Conservation (phyloP, 2,329 filamentous ascomycete genomes). For the Hypoxylon sp. region DNA sequence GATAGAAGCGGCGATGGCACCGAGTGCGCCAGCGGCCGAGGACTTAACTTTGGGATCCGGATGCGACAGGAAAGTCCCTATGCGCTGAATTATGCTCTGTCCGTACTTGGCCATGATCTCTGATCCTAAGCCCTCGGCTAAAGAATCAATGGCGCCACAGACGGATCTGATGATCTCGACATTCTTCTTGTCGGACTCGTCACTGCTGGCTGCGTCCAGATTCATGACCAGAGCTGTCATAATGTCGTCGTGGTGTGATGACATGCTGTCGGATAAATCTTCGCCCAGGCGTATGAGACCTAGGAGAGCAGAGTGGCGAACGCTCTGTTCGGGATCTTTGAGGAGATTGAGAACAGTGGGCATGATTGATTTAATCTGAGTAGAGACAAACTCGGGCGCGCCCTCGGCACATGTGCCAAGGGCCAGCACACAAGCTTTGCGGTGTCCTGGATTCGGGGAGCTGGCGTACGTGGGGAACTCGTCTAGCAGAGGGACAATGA, state of each 20-base stretch:
- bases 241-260: constrained; percentile 84
- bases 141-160: constrained; percentile 89
- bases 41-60: constrained; percentile 91
- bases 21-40: constrained; percentile 87
- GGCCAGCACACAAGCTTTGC: constrained; percentile 90
- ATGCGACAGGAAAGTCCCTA: constrained; percentile 86
- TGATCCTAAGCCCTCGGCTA: constrained; percentile 86
- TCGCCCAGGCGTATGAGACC: constrained; percentile 91
- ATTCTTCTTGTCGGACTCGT: constrained; percentile 78
- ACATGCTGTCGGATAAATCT: constrained; percentile 91
- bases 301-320: constrained; percentile 88
- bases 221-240: constrained; percentile 90
- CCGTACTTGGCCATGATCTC: constrained; percentile 87
- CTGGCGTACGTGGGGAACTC: constrained; percentile 85
- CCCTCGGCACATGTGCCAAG: constrained; percentile 96
- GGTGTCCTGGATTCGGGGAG: constrained; percentile 79
- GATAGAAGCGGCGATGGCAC: constrained; percentile 88
- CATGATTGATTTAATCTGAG: constrained; percentile 87
- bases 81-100: constrained; percentile 82
- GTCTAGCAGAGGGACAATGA: constrained; percentile 91
- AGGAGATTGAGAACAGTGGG: constrained; percentile 87
- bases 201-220: constrained; percentile 81
- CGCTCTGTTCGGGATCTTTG: constrained; percentile 83
- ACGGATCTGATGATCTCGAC: constrained; percentile 89
- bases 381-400: constrained; percentile 96